phyloP scores from a whole-genome alignment of 1,139 yeast species.

The Kodamaea ohmeri region DNA sequence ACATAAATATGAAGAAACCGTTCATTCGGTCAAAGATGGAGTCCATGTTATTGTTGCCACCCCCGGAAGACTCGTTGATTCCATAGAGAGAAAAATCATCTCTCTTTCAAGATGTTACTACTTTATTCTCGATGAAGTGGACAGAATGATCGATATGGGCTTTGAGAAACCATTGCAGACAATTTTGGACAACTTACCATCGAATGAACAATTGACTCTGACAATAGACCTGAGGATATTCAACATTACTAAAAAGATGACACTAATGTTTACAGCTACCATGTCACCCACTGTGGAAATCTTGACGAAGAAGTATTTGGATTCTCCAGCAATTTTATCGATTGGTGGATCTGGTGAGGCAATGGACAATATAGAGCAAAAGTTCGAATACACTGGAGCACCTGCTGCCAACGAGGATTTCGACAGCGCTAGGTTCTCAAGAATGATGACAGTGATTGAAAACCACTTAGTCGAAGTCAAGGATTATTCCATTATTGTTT shows the following conservation, averaged over 20 bases:
- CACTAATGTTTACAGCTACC: slow-evolving; percentile 94
- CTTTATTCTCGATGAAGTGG: slow-evolving; percentile 88
- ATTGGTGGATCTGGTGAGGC: slow-evolving; percentile 68
- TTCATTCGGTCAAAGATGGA: slow-evolving; percentile 57
- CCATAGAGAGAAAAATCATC: slow-evolving; percentile 64
- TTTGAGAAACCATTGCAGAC: slow-evolving; percentile 76
- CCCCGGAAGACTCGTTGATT: slow-evolving; percentile 86
- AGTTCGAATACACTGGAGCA: slow-evolving; percentile 49
- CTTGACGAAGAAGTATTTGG: slow-evolving; percentile 59
- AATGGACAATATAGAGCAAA: slow-evolving; percentile 65
- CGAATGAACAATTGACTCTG: slow-evolving; percentile 21
- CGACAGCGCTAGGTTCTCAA: slow-evolving; percentile 24
- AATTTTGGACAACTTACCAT: slow-evolving; percentile 51
- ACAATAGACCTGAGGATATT: slow-evolving; percentile 29
- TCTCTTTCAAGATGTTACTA: slow-evolving; percentile 62
- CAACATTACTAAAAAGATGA: slow-evolving; percentile 32
- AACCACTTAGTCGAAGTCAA: slow-evolving; percentile 18
- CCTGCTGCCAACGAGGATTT: slow-evolving; percentile 15
- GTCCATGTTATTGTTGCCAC: slow-evolving; percentile 88
- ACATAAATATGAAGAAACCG: slow-evolving; percentile 75
- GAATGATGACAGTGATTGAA: slow-evolving; percentile 24
- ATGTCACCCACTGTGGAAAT: slow-evolving; percentile 73
- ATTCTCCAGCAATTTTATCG: slow-evolving; percentile 59
- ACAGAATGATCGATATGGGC: slow-evolving; percentile 92
- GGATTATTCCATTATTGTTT: slow-evolving; percentile 62